Base-by-base conservation (phyloP, 1,284 basidiomycete species). In the Volvariella volvacea region DNA sequence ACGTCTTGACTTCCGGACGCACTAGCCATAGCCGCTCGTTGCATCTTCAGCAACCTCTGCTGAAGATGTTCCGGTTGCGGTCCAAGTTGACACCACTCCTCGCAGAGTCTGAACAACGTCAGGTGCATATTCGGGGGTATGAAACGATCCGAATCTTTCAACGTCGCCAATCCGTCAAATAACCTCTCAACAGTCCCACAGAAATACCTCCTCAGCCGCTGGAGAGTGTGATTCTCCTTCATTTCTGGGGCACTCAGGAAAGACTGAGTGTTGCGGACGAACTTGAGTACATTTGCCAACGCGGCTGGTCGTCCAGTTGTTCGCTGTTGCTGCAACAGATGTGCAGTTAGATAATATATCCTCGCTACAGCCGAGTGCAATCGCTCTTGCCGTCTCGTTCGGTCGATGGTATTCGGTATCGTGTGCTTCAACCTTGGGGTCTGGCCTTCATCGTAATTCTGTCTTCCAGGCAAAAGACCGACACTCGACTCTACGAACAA, bases 61-160 rank as follows among this genome's bases (percentile, higher is more conserved):
- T 83, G 88, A 20, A 83, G 79, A 12, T 72, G 68, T 48, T 91
- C 89, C 1, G 80, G 77, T 54, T 90, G 80, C 39, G 81, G 77
- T 4, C 89, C 91, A 44, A 89, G 75, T 53, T 88, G 83, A 60
- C 93, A 95, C 94, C 94, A 97, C 53, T 95, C 92, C 60, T 92
- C 88, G 55, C 92, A 94, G 34, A 92, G 69, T 38, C 85, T 78
- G 63, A 91, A 96, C 41, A 97, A 68, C 6, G 83, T 77, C 6
- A 92, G 71, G 53, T 92, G 83, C 64, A 84, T 82, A 44, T 89
- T 80, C 6, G 77, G 69, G 3, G 87, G 80, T 44, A 91, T 80
- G 59, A 89, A 90, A 1, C 83, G 72, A 46, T 92, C 89, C 1
- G 81, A 80, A 48, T 86, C 80, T 45, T 80, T 83, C 21, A 90